Evolutionary conservation across 1,139 yeast genomes (phyloP).

Genomic region (Saccharomyces hybrid): DNA sequence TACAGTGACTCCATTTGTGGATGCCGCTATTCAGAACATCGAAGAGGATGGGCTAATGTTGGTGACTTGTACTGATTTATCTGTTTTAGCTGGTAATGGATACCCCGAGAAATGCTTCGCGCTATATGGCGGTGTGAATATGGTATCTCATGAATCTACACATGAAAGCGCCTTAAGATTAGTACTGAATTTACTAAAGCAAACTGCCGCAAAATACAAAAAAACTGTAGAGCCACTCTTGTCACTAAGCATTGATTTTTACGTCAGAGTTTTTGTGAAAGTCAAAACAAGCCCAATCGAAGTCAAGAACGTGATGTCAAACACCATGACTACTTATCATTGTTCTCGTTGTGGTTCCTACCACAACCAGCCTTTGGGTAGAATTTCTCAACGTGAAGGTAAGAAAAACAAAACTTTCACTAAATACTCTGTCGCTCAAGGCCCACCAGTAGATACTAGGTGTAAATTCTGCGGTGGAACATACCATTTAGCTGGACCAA

Average conservation of each 20-base stretch:
- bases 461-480: conserved; percentile 67
- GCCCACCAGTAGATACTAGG: conserved; percentile 45
- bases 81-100: conserved; percentile 90
- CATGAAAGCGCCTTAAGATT: conserved; percentile 90
- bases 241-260: conserved; percentile 81
- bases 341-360: conserved; percentile 84
- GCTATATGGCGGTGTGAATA: conserved; percentile 84
- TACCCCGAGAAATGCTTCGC: conserved; percentile 96
- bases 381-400: conserved; percentile 37
- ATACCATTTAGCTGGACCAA: conserved; percentile 85
- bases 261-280: conserved; percentile 75
- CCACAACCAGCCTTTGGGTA: conserved; percentile 67
- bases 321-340: conserved; percentile 70
- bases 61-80: conserved; percentile 93
- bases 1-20: conserved; percentile 90
- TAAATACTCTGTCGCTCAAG: conserved; percentile 51
- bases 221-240: conserved; percentile 80
- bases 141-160: conserved; percentile 70
- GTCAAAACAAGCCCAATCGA: conserved; percentile 69
- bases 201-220: conserved; percentile 84
- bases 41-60: conserved; percentile 75
- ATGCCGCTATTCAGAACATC: conserved; percentile 76
- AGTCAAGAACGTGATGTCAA: conserved; percentile 68
- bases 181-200: conserved; percentile 66
- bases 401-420: conserved; percentile 32